phyloP scores from a whole-genome alignment of 2,329 filamentous ascomycete genomes.

The Neospermospora avenae region DNA sequence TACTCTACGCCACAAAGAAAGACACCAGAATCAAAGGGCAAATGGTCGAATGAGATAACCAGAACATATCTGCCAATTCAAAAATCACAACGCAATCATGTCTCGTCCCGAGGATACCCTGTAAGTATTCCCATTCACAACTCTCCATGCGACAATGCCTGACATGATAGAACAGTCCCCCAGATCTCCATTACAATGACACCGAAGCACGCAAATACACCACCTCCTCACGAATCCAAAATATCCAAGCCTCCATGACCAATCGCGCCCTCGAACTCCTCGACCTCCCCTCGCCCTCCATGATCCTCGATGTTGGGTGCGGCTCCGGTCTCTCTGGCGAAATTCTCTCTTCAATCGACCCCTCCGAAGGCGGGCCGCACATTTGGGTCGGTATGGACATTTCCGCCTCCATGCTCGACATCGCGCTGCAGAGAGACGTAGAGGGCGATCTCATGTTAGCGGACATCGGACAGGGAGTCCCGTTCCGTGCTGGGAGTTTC shows the following conservation, averaged over 20 bases:
- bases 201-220: conserved; percentile 96
- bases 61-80: conserved; percentile 21
- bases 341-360: conserved; percentile 72
- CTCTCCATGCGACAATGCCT: conserved; percentile 23
- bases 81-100: conserved; percentile 57
- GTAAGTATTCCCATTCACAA: conserved; percentile 46
- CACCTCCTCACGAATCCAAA: conserved; percentile 90
- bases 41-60: conserved; percentile 14
- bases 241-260: conserved; percentile 94
- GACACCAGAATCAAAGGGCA: background rate
- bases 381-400: conserved; percentile 98
- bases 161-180: conserved; percentile 57
- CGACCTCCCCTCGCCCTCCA: conserved; percentile 70
- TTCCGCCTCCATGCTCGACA: conserved; percentile 91
- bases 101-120: conserved; percentile 95
- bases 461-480: conserved; percentile 93
- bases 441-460: conserved; percentile 92
- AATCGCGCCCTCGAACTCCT: conserved; percentile 89
- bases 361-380: conserved; percentile 77
- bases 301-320: conserved; percentile 96
- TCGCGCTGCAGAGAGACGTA: conserved; percentile 86
- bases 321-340: conserved; percentile 92
- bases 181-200: conserved; percentile 97
- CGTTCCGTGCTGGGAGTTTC: conserved; percentile 87
- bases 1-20: background rate